phyloP scores from a whole-genome alignment of 176 grass and related monocot genomes.

The Eleusine indica region DNA sequence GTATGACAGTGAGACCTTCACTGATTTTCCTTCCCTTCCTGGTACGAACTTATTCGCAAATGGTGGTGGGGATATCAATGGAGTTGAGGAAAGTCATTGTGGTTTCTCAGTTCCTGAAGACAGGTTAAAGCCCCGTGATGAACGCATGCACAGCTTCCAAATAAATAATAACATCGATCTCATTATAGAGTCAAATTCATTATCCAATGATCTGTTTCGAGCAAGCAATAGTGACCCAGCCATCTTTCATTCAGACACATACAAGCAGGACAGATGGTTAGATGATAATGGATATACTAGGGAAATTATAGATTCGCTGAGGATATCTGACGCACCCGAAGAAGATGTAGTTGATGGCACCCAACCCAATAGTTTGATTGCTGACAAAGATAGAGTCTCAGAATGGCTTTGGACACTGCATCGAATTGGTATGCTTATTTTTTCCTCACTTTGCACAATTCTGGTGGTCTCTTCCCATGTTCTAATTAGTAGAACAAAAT shows the following conservation, averaged over 20 bases:
- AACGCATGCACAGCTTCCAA: slow-evolving; percentile 86
- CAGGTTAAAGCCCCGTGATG: slow-evolving; percentile 47
- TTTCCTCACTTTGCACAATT: slow-evolving; percentile 8
- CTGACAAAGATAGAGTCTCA: slow-evolving; percentile 79
- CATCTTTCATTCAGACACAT: slow-evolving; percentile 50
- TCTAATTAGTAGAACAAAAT: slow-evolving; percentile 38
- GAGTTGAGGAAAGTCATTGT: slow-evolving; percentile 45
- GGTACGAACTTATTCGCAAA: slow-evolving; percentile 70
- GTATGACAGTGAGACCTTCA: slow-evolving; percentile 72
- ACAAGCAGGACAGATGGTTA: slow-evolving; percentile 63
- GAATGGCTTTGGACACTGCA: slow-evolving; percentile 98
- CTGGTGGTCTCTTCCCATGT: slow-evolving; percentile 1
- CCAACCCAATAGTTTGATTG: slow-evolving; percentile 42
- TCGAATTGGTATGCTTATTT: slow-evolving; percentile 76
- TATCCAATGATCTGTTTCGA: slow-evolving; percentile 50
- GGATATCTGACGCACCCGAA: slow-evolving; percentile 70
- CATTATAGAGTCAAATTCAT: slow-evolving; percentile 81
- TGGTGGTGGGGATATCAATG: slow-evolving; percentile 46
- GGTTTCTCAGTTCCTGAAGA: slow-evolving; percentile 57
- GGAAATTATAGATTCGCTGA: slow-evolving; percentile 66
- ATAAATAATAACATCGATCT: slow-evolving; percentile 96
- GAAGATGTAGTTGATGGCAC: slow-evolving; percentile 58
- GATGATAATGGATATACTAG: slow-evolving; percentile 51
- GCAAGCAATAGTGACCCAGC: slow-evolving; percentile 60
- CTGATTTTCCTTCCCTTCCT: slow-evolving; percentile 65